Evolutionary conservation across 306 rosid species (phyloP), one percentile per base, ranked within the genome.

Genomic region (Fragaria ananassa): DNA sequence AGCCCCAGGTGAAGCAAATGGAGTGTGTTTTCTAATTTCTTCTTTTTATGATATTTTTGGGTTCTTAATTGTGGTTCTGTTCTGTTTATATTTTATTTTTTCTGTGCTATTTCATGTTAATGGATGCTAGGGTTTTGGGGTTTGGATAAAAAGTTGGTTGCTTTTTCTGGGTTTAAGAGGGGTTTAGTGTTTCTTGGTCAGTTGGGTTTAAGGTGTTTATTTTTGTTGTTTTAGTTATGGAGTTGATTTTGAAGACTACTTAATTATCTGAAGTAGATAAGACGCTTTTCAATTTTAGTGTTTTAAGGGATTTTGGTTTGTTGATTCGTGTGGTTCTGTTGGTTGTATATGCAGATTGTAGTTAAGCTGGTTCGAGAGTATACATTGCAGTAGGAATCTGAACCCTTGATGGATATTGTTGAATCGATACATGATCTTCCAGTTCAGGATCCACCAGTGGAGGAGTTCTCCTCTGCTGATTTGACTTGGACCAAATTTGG

Each of bases 401-500:
- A 39, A 19, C 53, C 69, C 45, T 57, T 39, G n/a, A 89, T 95
- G 99, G 88, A 70, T 74, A 80, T 89, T 64, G 85, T 95, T 74
- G 97, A 90, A 85, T 89, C 96, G 34, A 70, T 89, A 80, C 76
- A 65, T 37, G 83, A 83, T 77, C 80, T 95, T 87, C 90, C 89
- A 29, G 70, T 92, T 75, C 99, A 95, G 89, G 93, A 95, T 78
- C 99, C 97, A n/a, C 74, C 83, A 1, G 91, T 74, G 81, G 97
- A 90, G 61, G 98, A 95, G 47, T 92, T 95, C 65, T 88, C 88
- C 71, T 80, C 97, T 72, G 84, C 88, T 66, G 90, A 92, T 82
- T 81, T 95, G 87, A 88, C 83, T 63, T 92, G 99, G 97, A 91
- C 89, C 78, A 92, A 92, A 84, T 92, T 89, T 84, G 96, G 96